Conservation (phyloP, 2,329 filamentous ascomycete species). For the Hypoxylon sp. region DNA sequence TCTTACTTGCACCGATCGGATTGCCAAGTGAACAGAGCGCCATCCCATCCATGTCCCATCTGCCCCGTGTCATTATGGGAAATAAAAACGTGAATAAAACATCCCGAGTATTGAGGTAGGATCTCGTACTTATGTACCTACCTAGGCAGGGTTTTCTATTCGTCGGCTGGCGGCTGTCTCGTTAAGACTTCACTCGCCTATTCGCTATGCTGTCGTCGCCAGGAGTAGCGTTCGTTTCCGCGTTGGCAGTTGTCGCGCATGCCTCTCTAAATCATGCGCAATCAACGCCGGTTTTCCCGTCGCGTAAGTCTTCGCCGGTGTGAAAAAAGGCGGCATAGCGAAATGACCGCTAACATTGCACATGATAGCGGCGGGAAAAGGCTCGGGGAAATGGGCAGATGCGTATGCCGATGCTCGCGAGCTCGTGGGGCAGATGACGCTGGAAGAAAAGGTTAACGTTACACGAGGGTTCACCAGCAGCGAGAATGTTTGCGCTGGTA, state of each 20-base stretch:
- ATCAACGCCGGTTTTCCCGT: slow-evolving; percentile 48
- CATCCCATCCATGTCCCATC: slow-evolving; percentile 35
- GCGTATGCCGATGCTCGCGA: slow-evolving; percentile 69
- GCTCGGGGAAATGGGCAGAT: slow-evolving; percentile 61
- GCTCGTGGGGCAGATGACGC: slow-evolving; percentile 71
- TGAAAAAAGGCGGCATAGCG: neutral
- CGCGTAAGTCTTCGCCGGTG: slow-evolving; percentile 44
- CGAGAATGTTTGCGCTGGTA: slow-evolving; percentile 66
- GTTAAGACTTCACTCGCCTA: slow-evolving; percentile 2
- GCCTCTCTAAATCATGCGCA: slow-evolving; percentile 41
- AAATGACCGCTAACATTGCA: slow-evolving; percentile 1
- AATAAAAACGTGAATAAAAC: slow-evolving; percentile 13
- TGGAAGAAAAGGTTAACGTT: slow-evolving; percentile 72
- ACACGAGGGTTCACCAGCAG: slow-evolving; percentile 54
- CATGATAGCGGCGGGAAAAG: slow-evolving; percentile 49
- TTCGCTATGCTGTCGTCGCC: slow-evolving; percentile 38
- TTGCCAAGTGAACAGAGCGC: slow-evolving; percentile 34
- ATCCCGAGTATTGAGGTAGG: neutral
- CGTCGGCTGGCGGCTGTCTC: neutral
- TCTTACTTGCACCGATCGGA: slow-evolving; percentile 32
- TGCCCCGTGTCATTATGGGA: slow-evolving; percentile 23
- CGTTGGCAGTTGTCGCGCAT: slow-evolving; percentile 31
- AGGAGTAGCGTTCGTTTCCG: slow-evolving; percentile 26
- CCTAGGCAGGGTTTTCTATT: neutral
- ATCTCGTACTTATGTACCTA: neutral